A percentile compares a stretch with the other conserved stretches of the same genome.
Conservation (phyloP, 495 filamentous ascomycete species). For the Cercophora scortea region DNA sequence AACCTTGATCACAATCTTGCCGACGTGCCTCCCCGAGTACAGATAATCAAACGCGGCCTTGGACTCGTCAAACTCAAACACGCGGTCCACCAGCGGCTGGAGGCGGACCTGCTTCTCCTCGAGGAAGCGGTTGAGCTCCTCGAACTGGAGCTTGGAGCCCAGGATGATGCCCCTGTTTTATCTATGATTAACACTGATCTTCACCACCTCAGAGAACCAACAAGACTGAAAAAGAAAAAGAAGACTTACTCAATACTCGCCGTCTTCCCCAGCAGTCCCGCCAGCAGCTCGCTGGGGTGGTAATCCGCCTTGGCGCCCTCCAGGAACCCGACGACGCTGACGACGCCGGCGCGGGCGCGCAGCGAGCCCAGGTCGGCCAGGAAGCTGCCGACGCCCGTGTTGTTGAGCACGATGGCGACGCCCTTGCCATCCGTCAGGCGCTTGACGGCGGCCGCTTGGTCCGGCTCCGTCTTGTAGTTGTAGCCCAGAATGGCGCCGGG, state of each 20-base stretch:
- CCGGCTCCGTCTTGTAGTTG: conserved; percentile 20
- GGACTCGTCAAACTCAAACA: conserved; percentile 22
- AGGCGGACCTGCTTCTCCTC: conserved; percentile 20
- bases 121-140: conserved; percentile 19
- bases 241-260: background rate
- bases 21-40: conserved; percentile 20
- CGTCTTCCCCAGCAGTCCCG: background rate
- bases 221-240: background rate
- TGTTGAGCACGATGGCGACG: conserved; percentile 20
- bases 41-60: conserved; percentile 23
- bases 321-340: background rate
- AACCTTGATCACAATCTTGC: conserved; percentile 24
- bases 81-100: conserved; percentile 12
- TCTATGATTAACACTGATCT: background rate
- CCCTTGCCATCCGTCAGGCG: conserved; percentile 19
- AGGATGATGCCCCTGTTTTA: conserved; percentile 18
- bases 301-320: background rate
- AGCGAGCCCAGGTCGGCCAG: conserved; percentile 4
- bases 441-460: conserved; percentile 10
- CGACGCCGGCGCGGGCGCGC: background rate
- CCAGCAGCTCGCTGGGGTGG: background rate
- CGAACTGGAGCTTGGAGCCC: conserved; percentile 18
- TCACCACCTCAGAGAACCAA: background rate
- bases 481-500: conserved; percentile 1
- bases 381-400: conserved; percentile 5